Base-by-base conservation (phyloP, 83 land plant species). In the Picea mariana region DNA sequence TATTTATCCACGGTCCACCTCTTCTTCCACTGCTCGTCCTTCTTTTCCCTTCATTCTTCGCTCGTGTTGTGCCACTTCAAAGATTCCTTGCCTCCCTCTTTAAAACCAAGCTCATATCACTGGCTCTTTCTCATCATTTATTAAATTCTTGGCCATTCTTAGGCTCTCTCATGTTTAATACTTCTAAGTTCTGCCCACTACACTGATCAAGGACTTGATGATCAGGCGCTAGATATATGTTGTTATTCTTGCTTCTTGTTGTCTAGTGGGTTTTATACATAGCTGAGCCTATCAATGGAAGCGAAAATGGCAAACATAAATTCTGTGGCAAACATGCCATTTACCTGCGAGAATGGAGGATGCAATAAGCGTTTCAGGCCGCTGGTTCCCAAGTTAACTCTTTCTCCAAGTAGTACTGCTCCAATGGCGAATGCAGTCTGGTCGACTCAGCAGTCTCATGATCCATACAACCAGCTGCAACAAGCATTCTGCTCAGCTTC, bases 1-100 rank as follows among this genome's bases (percentile, higher is more conserved):
- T 75, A 75, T 75, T 55, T 75, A 55, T 44, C 23, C 77, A 75
- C 77, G 77, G 77, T 75, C 77, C 77, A 75, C 77, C 59, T 75
- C 58, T 52, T 47, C 77, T 75, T 75, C 77, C 77, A 75, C 77
- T 75, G 77, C 77, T 75, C 12, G 77, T 75, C 77, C 59, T 75
- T 75, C 49, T 55, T 9, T 75, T 75, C 59, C 59, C 77, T 40
- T 75, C 77, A 47, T 44, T 75, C 59, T 44, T 75, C 77, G 49
- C 59, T 55, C 59, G 59, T 55, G 59, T 55, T 55, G 59, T 55
- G 59, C 59, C 59, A 75, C 75, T 47, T 38, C 75, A 71, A 71
- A 75, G 77, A 75, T 75, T 52, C 77, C 58, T 75, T 47, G 59
- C 59, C 77, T 21, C 77, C 58, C 23, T 49, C 77, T 26, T 75